Evolutionary conservation across 2,329 filamentous ascomycete genomes (phyloP).

Genomic region (Pseudocercospora eumusae): DNA sequence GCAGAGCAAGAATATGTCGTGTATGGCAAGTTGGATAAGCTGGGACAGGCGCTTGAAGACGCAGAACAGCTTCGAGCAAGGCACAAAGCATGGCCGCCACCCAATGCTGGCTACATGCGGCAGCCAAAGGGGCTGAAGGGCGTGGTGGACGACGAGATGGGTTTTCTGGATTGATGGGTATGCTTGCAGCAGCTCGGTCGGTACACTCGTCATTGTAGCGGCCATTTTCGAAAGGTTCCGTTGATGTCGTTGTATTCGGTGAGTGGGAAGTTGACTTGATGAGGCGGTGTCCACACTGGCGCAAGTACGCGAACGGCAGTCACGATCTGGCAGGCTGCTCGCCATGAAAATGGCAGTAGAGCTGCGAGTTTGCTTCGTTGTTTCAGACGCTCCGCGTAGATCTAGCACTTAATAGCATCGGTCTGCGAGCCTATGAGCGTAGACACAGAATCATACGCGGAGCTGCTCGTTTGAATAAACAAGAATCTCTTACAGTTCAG

Average conservation of each 20-base stretch:
- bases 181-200: conserved; percentile 10
- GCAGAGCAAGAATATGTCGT: conserved; percentile 73
- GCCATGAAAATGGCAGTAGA: too few relatives aligned
- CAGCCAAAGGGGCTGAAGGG: conserved; percentile 48
- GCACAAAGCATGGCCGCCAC: conserved; percentile 54
- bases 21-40: conserved; percentile 64
- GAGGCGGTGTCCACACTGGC: neutral
- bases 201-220: neutral
- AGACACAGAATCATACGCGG: too few relatives aligned
- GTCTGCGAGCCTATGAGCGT: too few relatives aligned
- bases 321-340: neutral
- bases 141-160: conserved; percentile 61
- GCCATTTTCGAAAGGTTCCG: neutral
- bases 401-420: too few relatives aligned
- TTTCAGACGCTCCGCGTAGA: too few relatives aligned
- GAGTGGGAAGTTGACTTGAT: neutral
- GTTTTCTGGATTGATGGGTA: conserved; percentile 57
- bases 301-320: neutral
- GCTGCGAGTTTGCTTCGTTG: too few relatives aligned
- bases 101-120: conserved; percentile 48
- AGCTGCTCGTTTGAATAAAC: too few relatives aligned
- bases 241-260: neutral
- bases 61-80: conserved; percentile 51
- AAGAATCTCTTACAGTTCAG: too few relatives aligned
- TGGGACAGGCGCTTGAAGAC: conserved; percentile 50